Base-by-base conservation (phyloP, 1,284 basidiomycete species). In the Megacollybia platyphylla region DNA sequence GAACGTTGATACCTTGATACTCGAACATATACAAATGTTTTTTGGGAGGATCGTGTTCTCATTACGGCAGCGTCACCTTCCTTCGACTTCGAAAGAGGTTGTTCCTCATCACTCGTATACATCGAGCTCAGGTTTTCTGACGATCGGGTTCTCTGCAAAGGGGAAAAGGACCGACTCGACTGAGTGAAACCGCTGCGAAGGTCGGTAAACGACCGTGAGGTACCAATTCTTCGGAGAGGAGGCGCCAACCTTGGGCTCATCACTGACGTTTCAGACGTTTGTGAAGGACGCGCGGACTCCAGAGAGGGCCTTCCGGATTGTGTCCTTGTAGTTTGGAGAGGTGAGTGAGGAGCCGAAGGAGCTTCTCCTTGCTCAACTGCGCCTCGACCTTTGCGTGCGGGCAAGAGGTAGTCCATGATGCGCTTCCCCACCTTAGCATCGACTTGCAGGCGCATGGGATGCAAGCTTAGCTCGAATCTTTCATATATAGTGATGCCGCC, bases 401-500 rank as follows among this genome's bases (percentile, higher is more conserved):
- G 83, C 77, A 78, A 97, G 37, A 97, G 66, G 58, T 97, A 97
- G 56, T 90, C 86, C 75, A 91, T 81, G 49, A 97, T 83, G 47
- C 80, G 73, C 18, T 73, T 71, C 3, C 91, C 93, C 24, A 96
- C 73, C 49, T 72, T 71, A 35, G 87, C 79, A 60, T 94, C 91
- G 40, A 96, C 71, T 53, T 92, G 88, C 11, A 97, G 68, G 39
- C 86, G 79, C 52, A 97, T 73, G 0, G 93, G 93, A 59, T 96
- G 88, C 42, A 96, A 64, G 37, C 79, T 76, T 38, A 96, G 63
- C 48, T 87, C 78, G 53, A 96, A 89, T 26, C 75, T 70, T 58
- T 91, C 83, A 55, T 93, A 84, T 49, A 97, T 91, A 6, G 83
- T 76, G 51, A 98, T 97, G 7, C 93, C 94, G 18, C 91, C 94